Conservation (phyloP, 2,329 filamentous ascomycete genomes). For the Ceratocystis lukuohia region DNA sequence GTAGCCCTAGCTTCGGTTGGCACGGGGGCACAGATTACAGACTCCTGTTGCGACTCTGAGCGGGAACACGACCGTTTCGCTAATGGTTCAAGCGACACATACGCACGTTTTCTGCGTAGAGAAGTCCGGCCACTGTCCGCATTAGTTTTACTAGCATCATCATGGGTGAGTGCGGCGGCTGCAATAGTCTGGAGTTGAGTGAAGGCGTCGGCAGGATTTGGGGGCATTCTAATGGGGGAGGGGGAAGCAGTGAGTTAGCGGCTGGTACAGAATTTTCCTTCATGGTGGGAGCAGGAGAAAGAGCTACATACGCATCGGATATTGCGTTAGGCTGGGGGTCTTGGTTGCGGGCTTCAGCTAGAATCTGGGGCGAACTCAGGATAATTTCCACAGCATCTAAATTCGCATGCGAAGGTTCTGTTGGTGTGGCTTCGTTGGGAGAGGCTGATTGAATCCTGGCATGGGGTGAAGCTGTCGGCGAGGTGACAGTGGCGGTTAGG, state of each 20-base stretch:
- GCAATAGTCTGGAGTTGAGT: neutral
- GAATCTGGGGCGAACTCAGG: neutral
- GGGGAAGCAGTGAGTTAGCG: neutral
- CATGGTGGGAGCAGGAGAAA: neutral
- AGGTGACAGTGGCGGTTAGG: neutral
- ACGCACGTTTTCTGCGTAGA: neutral
- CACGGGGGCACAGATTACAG: neutral
- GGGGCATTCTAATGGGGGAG: neutral
- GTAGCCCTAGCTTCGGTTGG: neutral
- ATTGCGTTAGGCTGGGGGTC: neutral
- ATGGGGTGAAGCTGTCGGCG: neutral
- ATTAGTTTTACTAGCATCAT: neutral
- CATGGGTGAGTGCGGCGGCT: neutral
- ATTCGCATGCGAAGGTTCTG: neutral
- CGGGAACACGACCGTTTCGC: neutral
- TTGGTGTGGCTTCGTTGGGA: neutral
- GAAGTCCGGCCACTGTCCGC: neutral
- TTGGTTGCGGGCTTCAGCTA: neutral
- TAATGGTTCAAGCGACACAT: neutral
- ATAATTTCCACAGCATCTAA: too few species aligned
- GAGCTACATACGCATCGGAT: neutral
- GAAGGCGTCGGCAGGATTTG: neutral
- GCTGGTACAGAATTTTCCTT: neutral
- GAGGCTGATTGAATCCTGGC: neutral
- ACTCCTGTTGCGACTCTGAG: neutral